Percentiles rank a stretch among this genome's conserved stretches.
Evolutionary conservation across 1,139 yeast genomes (phyloP).

Genomic region (Hemisphaericaspora subhashii): DNA sequence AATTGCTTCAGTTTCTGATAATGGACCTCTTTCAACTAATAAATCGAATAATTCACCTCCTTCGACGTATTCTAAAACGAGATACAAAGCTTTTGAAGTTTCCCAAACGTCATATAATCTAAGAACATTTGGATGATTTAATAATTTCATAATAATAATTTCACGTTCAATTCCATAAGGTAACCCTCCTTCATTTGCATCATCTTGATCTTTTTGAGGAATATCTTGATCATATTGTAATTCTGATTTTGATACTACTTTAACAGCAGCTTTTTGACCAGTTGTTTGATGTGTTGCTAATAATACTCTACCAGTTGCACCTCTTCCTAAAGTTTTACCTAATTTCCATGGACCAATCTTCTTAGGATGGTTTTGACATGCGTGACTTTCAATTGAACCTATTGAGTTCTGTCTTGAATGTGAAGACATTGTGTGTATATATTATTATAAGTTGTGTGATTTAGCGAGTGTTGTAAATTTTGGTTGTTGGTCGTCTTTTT

Average conservation of each 20-base stretch:
- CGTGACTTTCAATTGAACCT: conserved; percentile 32
- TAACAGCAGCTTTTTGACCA: conserved; percentile 79
- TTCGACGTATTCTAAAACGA: conserved; percentile 78
- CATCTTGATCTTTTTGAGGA: conserved; percentile 12
- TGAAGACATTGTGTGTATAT: conserved; percentile 23
- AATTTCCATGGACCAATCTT: conserved; percentile 78
- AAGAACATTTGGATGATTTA: conserved; percentile 75
- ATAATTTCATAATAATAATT: conserved; percentile 76
- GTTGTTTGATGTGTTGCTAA: conserved; percentile 67
- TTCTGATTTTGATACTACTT: conserved; percentile 70
- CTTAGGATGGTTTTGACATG: conserved; percentile 42
- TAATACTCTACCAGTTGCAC: conserved; percentile 79
- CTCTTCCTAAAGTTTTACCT: conserved; percentile 78
- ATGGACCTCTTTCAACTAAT: conserved; percentile 76
- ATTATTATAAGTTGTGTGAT: neutral
- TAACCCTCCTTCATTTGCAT: conserved; percentile 50
- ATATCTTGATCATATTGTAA: conserved; percentile 37
- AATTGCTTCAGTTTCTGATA: conserved; percentile 72
- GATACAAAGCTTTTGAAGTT: conserved; percentile 69
- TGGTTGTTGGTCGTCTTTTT: too few species aligned
- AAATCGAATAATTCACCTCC: conserved; percentile 82
- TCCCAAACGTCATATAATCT: conserved; percentile 84
- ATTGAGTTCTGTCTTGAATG: conserved; percentile 45
- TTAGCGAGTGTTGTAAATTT: neutral
- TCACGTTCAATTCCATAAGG: conserved; percentile 85